phyloP scores from a whole-genome alignment of 148 eudicot genomes.

The Chenopodium album region DNA sequence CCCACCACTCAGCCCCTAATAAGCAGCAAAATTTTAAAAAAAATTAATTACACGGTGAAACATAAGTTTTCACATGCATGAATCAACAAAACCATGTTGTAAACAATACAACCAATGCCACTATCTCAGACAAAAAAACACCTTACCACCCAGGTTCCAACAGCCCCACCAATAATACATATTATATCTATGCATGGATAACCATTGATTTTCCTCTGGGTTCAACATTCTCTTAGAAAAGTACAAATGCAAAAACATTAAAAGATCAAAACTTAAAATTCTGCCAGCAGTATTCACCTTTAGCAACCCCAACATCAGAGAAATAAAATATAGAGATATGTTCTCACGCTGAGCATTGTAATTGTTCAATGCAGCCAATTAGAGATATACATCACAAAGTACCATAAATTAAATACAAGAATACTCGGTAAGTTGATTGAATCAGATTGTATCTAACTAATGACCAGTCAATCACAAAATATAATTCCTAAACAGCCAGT shows the following conservation, averaged over 20 bases:
- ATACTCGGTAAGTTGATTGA: not conserved
- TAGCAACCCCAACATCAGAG: not conserved
- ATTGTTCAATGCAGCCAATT: not conserved
- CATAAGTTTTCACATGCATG: not conserved
- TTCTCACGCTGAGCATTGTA: not conserved
- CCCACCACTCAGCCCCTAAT: constrained; percentile 97
- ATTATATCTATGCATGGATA: too few species aligned
- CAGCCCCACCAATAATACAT: not conserved
- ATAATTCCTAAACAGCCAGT: not conserved
- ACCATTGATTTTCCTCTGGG: not conserved
- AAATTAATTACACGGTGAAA: not conserved
- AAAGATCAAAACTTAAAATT: not conserved
- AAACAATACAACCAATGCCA: not conserved
- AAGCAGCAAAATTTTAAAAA: constrained; percentile 16
- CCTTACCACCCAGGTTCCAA: not conserved
- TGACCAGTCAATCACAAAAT: not conserved
- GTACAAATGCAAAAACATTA: not conserved
- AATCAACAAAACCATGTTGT: not conserved
- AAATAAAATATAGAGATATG: not conserved
- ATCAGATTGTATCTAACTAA: not conserved
- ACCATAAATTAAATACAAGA: too few species aligned
- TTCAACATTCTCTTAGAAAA: not conserved
- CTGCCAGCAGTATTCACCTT: not conserved
- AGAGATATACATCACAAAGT: too few species aligned
- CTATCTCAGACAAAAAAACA: not conserved